These are phyloP conservation scores for Paecilomyces dactylethromorphus DNA, from an alignment of 2,329 filamentous ascomycete genomes.

Conservation along the genomic window DNA sequence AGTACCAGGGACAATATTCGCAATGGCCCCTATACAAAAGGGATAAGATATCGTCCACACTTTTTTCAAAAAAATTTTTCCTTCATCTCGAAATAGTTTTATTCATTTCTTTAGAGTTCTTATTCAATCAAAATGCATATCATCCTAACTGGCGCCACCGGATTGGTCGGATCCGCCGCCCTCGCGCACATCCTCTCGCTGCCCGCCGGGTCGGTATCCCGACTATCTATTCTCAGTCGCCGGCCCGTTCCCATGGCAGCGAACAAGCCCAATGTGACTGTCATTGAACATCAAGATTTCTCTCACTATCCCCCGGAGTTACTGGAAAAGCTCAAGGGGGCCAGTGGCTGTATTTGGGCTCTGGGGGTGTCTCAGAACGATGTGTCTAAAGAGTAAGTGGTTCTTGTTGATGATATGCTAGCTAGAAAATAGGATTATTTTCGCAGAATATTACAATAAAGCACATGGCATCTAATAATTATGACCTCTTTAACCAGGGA, in stretches of 20 bases:
- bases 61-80: neutral
- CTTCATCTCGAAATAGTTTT: neutral
- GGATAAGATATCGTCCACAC: neutral
- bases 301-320: constrained; percentile 51
- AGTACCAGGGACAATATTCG: neutral
- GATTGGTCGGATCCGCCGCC: constrained; percentile 56
- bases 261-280: constrained; percentile 44
- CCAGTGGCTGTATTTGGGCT: constrained; percentile 67
- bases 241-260: constrained; percentile 59
- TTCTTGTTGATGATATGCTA: neutral
- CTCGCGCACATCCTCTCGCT: constrained; percentile 57
- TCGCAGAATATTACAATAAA: too few species aligned
- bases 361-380: constrained; percentile 58
- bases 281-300: constrained; percentile 66
- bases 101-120: neutral
- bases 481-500: constrained; percentile 35
- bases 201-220: neutral
- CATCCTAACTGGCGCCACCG: constrained; percentile 63
- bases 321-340: constrained; percentile 55
- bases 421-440: too few species aligned
- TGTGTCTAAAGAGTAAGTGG: constrained; percentile 46
- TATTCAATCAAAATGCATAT: constrained; percentile 24
- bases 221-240: constrained; percentile 56
- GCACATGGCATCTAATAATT: constrained; percentile 30
- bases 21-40: neutral